These are phyloP conservation scores for Penicillium roqueforti DNA, from an alignment of 495 filamentous ascomycete species.

Conservation along the genomic window DNA sequence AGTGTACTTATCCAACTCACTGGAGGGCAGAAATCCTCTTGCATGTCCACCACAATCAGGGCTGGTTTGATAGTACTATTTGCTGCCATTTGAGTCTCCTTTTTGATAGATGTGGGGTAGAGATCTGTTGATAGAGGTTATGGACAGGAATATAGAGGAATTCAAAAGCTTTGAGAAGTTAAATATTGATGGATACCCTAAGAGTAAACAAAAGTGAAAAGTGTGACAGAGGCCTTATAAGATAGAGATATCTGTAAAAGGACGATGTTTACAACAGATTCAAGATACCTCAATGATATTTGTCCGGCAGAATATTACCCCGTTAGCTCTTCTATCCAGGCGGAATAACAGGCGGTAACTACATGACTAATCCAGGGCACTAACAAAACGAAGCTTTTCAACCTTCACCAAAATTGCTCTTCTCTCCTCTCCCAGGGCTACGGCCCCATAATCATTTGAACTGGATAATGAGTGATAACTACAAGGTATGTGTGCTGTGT, in stretches of 20 bases:
- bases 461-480: slow-evolving; percentile 33
- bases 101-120: background rate
- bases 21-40: slow-evolving; percentile 95
- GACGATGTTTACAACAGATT: background rate
- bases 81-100: slow-evolving; percentile 13
- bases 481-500: slow-evolving; percentile 33
- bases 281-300: background rate
- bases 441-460: slow-evolving; percentile 29
- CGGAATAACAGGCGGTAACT: background rate
- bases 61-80: slow-evolving; percentile 31
- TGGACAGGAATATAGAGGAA: background rate
- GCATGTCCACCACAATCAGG: slow-evolving; percentile 78
- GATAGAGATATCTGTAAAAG: background rate
- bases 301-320: slow-evolving; percentile 1
- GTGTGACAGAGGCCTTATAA: background rate
- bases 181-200: background rate
- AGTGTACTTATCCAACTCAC: slow-evolving; percentile 38
- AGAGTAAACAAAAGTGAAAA: background rate
- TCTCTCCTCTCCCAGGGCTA: slow-evolving; percentile 33
- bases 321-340: background rate
- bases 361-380: slow-evolving; percentile 28
- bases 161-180: background rate
- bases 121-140: background rate
- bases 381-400: slow-evolving; percentile 20
- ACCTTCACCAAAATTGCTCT: slow-evolving; percentile 16